Evolutionary conservation across 129 eudicot genomes (phyloP).

Genomic region (Glebionis coronaria): DNA sequence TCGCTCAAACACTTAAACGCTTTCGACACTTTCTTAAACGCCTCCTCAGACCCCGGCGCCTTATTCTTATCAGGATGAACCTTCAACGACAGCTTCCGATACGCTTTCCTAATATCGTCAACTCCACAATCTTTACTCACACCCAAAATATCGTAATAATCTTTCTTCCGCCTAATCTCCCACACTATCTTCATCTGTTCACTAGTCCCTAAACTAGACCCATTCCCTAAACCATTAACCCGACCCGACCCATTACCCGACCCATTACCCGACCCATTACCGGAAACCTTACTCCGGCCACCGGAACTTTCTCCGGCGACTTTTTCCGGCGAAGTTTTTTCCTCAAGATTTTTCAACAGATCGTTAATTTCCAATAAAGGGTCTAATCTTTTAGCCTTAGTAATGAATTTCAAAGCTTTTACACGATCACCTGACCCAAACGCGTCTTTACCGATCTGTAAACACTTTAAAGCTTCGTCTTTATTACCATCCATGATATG

Average conservation of each 20-base stretch:
- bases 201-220: slow-evolving; percentile 39
- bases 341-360: slow-evolving; percentile 34
- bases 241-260: slow-evolving; percentile 30
- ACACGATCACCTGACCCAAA: slow-evolving; percentile 54
- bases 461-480: slow-evolving; percentile 76
- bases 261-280: slow-evolving; percentile 28
- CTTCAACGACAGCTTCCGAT: slow-evolving; percentile 66
- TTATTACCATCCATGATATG: slow-evolving; percentile 73
- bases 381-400: slow-evolving; percentile 65
- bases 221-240: slow-evolving; percentile 18
- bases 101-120: slow-evolving; percentile 74
- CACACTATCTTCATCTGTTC: slow-evolving; percentile 58
- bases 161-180: slow-evolving; percentile 67
- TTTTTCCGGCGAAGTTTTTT: slow-evolving; percentile 11
- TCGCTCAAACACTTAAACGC: slow-evolving; percentile 74
- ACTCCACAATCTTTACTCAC: slow-evolving; percentile 54
- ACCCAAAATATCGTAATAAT: slow-evolving; percentile 72
- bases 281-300: slow-evolving; percentile 50
- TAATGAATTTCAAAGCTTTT: slow-evolving; percentile 62
- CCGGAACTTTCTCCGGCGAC: slow-evolving; percentile 16
- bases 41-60: slow-evolving; percentile 83
- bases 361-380: slow-evolving; percentile 59
- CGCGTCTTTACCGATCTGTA: slow-evolving; percentile 55
- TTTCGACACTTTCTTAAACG: slow-evolving; percentile 66
- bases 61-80: slow-evolving; percentile 85